Base-by-base conservation (phyloP, 2,329 filamentous ascomycete genomes). In the Verticillium albo-atrum region DNA sequence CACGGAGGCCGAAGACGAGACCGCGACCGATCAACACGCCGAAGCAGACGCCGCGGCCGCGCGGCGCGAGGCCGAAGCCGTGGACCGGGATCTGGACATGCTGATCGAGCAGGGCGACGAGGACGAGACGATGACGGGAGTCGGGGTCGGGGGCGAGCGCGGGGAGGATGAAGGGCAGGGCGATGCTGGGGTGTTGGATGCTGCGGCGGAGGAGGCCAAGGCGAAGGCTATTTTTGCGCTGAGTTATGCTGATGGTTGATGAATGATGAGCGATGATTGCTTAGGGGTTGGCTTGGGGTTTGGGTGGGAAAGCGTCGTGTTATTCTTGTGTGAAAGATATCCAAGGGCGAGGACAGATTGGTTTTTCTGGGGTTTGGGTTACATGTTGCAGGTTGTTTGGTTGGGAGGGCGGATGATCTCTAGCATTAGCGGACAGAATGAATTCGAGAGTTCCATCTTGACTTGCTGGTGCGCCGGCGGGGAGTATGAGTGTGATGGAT, bases 51-150 rank as follows among this genome's bases (percentile, higher is more conserved):
- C 67, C 42, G 68, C 69, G 12, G 67, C 70, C 35, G 67, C 74
- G 12, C 74, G 74, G 3, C 72, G 76, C 7, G 75, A 77, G 51
- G 72, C 62, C 17, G 64, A 67, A 1, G 70, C 76, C 1, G 76
- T 81, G 30, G 79, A 82, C 42, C 72, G 75, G 17, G 81, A 83
- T 58, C 63, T 83, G 62, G 80, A 82, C 52, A 82, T 83, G 79
- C 63, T 83, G 59, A 80, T 82, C 35, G 75, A 79, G 59, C 77
- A 79, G 47, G 71, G 75, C 28, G 73, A 75, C 23, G 61, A 61
- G 12, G 55, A 58, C 12, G 53, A 60, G 20, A 27, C 23, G 23
- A 37, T 52, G 35, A 30, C 51, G 32, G 50, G 23, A 14, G 34
- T 47, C 37, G 60, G 23, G 55, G 59, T 28, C 35, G 58, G 27